Base-by-base conservation (phyloP, 805 yeast genomes). In the Candida ulmi region DNA sequence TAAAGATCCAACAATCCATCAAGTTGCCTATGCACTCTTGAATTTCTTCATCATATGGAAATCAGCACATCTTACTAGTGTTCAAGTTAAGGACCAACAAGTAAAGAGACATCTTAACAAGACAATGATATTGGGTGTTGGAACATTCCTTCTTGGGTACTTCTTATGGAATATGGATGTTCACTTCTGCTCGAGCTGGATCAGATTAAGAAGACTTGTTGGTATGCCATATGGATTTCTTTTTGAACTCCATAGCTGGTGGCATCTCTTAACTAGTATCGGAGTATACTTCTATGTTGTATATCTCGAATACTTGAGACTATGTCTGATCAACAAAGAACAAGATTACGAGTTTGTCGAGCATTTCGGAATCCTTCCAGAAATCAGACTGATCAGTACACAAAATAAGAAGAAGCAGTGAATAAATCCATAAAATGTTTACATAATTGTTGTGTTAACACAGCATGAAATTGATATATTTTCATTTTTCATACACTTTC, bases 231-330 rank as follows among this genome's bases (percentile, higher is more conserved):
- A 82, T 38, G 98, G 98, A 2, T 74, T 88, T 44, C 48, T 91
- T 4, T 67, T 91, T 27, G 98, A 91, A 61, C 83, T 95, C 23
- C 98, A 91, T 55, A 96, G 95, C 18, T 91, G 97, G 97, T 91
- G 98, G 98, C 98, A 91, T 57, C 65, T 85, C 11, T 71, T 85
- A 47, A 85, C 93, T 0, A 95, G 95, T 1, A 66, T 79, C 17
- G 96, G 97, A 2, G 93, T 91, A 11, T 91, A 91, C 61, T 83
- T 72, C 57, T 90, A 87, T 63, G 72, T 90, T 47, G 78, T 84
- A 4, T 88, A 83, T 56, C 72, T 84, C 54, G 90, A 88, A 65
- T 76, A 83, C 46, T 65, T 90, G 45, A 72, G 91, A 48, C 65
- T 83, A 25, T 78, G 81, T 61, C 72, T 87, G 56, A 67, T 68